Evolutionary conservation across 192 early-diverging fungal species (phyloP).

Genomic region (Rhizophagus sp.): DNA sequence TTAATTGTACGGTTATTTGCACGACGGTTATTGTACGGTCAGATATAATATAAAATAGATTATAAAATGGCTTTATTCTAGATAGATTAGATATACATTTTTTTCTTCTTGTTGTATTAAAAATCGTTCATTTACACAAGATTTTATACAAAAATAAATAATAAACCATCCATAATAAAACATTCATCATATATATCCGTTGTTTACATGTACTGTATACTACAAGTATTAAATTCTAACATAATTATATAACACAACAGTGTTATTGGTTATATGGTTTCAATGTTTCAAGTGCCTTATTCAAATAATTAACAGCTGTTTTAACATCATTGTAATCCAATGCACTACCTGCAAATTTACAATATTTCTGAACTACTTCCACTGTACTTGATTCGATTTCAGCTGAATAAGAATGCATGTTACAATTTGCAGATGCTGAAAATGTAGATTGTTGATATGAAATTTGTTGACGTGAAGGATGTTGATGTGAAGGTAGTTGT

Average conservation of each 20-base stretch:
- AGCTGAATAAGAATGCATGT: background rate
- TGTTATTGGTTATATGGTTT: background rate
- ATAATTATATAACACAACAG: background rate
- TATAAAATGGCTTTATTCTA: too few relatives aligned
- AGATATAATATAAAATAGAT: background rate
- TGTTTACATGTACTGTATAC: background rate
- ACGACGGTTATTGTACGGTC: too few relatives aligned
- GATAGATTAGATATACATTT: background rate
- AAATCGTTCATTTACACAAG: too few relatives aligned
- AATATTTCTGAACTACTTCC: conserved; percentile 78
- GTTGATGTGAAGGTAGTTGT: conserved; percentile 35
- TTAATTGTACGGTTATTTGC: too few relatives aligned
- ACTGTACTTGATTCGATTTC: conserved; percentile 56
- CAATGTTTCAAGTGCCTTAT: conserved; percentile 56
- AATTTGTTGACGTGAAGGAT: conserved; percentile 30
- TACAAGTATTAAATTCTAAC: background rate
- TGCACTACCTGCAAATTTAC: conserved; percentile 92
- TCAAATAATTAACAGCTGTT: conserved; percentile 78
- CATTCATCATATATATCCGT: background rate
- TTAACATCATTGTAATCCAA: conserved; percentile 92
- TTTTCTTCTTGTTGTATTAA: background rate
- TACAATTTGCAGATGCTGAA: background rate
- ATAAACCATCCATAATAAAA: too few relatives aligned
- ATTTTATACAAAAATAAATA: too few relatives aligned
- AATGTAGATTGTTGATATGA: conserved; percentile 29